Conservation (phyloP, 768 basidiomycete genomes). For the Kwoniella europaea region DNA sequence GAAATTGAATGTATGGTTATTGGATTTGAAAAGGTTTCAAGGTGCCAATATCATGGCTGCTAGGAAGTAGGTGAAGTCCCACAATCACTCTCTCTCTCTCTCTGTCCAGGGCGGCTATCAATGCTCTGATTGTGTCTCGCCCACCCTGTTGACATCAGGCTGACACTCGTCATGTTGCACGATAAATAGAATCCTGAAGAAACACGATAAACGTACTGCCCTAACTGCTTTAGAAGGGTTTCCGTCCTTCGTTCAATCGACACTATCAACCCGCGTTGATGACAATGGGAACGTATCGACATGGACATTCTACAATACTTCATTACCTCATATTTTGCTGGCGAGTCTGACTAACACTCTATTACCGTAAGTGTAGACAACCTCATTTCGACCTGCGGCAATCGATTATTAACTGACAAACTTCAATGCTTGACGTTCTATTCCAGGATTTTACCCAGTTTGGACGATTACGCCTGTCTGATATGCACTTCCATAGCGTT, state of each 20-base stretch:
- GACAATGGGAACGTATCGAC: conserved; percentile 51
- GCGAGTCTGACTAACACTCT: conserved; percentile 81
- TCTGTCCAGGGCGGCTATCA: too few species aligned
- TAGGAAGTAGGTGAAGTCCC: conserved; percentile 64
- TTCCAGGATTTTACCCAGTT: conserved; percentile 49
- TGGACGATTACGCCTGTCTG: conserved; percentile 74
- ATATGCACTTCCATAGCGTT: conserved; percentile 91
- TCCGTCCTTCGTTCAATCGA: conserved; percentile 60
- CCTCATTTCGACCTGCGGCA: too few species aligned
- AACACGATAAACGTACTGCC: conserved; percentile 87
- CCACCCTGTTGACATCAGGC: too few species aligned
- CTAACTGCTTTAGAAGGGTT: conserved; percentile 65
- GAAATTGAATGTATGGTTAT: conserved; percentile 74
- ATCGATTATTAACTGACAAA: too few species aligned
- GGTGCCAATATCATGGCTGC: conserved; percentile 84
- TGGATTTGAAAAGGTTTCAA: conserved; percentile 87
- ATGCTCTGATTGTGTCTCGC: too few species aligned
- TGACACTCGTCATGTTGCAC: too few species aligned
- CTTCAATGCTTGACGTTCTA: background rate
- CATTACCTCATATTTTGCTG: conserved; percentile 71
- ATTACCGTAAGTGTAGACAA: conserved; percentile 62
- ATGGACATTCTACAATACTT: conserved; percentile 59
- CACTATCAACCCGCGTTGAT: conserved; percentile 46
- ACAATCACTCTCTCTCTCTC: background rate
- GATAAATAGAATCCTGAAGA: conserved; percentile 67